Evolutionary conservation across 1,284 basidiomycete species (phyloP).

Genomic region (Malassezia obtusa): DNA sequence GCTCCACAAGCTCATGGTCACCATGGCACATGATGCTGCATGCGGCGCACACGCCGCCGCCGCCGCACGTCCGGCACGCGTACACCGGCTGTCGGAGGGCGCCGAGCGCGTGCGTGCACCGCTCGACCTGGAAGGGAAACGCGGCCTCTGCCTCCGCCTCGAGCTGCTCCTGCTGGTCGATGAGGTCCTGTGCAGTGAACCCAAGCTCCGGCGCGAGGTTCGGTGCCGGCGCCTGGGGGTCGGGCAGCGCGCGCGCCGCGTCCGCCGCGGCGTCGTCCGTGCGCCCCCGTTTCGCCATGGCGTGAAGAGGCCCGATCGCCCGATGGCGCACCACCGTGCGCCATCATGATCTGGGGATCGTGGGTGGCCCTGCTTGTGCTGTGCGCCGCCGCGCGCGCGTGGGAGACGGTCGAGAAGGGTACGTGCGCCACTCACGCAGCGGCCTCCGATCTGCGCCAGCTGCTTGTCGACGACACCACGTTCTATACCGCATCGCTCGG

Average conservation of each 20-base stretch:
- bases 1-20: conserved; percentile 46
- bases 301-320: background rate
- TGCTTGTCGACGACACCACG: conserved; percentile 2
- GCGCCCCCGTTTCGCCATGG: background rate
- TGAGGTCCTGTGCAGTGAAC: conserved; percentile 46
- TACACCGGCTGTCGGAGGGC: conserved; percentile 49
- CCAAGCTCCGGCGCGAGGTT: conserved; percentile 19
- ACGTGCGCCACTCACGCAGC: background rate
- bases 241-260: background rate
- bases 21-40: conserved; percentile 50
- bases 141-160: conserved; percentile 48
- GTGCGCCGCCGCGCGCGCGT: background rate
- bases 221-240: conserved; percentile 6
- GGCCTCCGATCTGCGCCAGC: background rate
- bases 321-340: background rate
- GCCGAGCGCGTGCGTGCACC: conserved; percentile 47
- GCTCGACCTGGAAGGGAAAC: conserved; percentile 48
- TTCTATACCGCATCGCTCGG: conserved; percentile 5
- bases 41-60: conserved; percentile 49
- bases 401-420: background rate
- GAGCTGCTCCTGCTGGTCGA: conserved; percentile 44
- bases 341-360: background rate
- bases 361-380: background rate
- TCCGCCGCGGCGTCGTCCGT: background rate
- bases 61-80: conserved; percentile 44